Evolutionary conservation across 257 asterid species (phyloP).

Genomic region (Ilex aquifolium): DNA sequence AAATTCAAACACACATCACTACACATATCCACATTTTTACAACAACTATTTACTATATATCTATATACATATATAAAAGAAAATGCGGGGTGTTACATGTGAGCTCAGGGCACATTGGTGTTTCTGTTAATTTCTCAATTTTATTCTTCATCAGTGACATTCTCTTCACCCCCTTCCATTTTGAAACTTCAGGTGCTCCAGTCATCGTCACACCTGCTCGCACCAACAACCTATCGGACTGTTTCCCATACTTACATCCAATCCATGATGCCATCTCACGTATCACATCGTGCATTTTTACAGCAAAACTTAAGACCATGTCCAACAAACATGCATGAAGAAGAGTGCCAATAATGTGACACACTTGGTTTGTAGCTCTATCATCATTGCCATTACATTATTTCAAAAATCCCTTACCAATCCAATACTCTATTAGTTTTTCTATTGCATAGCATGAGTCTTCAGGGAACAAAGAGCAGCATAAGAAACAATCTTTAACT

Average conservation of each 20-base stretch:
- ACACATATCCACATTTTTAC: no score
- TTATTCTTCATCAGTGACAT: no score
- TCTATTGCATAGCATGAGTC: neutral
- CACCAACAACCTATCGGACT: neutral
- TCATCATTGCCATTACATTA: neutral
- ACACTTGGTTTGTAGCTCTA: neutral
- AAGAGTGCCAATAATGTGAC: neutral
- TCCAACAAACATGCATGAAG: neutral
- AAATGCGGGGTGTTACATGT: no score
- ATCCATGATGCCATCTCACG: neutral
- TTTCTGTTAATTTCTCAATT: no score
- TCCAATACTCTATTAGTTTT: neutral
- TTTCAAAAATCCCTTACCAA: neutral
- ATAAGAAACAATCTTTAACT: neutral
- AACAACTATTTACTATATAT: no score
- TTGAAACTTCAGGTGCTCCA: neutral
- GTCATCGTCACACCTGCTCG: neutral
- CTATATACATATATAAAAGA: no score
- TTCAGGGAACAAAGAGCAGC: neutral
- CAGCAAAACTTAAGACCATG: neutral
- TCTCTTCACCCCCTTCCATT: neutral
- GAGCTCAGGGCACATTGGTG: neutral
- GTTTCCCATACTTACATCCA: neutral
- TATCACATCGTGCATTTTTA: neutral
- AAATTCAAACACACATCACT: no score